Base-by-base conservation (phyloP, 176 grass and related monocot genomes). In the Triticum dicoccoides region DNA sequence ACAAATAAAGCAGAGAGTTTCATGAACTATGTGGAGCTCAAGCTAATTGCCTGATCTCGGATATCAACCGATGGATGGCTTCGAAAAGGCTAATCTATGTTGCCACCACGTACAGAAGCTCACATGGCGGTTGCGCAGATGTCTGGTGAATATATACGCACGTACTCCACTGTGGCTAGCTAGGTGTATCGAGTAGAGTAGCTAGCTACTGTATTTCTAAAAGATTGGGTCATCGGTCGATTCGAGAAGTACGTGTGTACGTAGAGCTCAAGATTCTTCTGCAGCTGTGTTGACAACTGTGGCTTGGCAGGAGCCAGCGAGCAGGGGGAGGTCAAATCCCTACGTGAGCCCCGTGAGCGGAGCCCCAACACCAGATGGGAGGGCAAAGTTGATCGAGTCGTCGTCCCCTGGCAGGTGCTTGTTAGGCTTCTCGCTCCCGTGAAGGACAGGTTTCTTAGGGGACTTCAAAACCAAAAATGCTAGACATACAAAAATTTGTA, bases 311-410 rank as follows among this genome's bases (percentile, higher is more conserved):
- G 77, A 63, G 41, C 24, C 11, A 51, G 44, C 38, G 68, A 71
- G 71, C 83, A 82, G 44, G n/a, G 51, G 51, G 51, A 82, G 83
- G 79, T 90, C 83, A 86, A 64, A 82, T 86, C 78, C 69, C 51
- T 54, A 18, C 51, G 51, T 3, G 20, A 21, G 58, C 58, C 49
- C 49, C 49, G 49, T 15, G 47, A 15, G 47, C 13, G 15, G 47
- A 51, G 47, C 47, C 13, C 49, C 49, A 52, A 17, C 49, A 52
- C 49, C 4, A 52, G 49, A 52, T 17, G 49, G 49, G 49, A 47
- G 44, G 44, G 11, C 44, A 12, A 47, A 12, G 44, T 47, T 47
- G 44, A 47, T 47, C 44, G 44, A 47, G 44, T 47, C 44, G 44
- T 47, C 44, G 44, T 47, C 44, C 44, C 44, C 44, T 47, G 3